Evolutionary conservation across 345 rosid genomes (phyloP).

Genomic region (Melaleuca alternifolia): DNA sequence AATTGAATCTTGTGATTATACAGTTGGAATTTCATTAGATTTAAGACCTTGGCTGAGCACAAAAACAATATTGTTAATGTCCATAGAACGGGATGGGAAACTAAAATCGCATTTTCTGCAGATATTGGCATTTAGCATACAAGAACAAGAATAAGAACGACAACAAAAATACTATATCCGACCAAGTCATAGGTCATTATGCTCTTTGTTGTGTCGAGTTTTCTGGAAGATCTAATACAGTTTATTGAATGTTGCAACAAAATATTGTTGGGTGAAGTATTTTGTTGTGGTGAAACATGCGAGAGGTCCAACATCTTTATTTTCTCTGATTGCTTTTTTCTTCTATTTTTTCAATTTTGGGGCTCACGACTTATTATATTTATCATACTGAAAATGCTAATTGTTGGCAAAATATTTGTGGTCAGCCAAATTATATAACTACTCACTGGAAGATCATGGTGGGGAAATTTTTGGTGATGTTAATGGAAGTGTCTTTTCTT

Average conservation of each 20-base stretch:
- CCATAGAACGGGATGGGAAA: not conserved
- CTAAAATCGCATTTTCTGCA: not conserved
- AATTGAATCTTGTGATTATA: not conserved
- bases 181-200: not conserved
- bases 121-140: not conserved
- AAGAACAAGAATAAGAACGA: not conserved
- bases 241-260: not conserved
- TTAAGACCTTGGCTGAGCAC: not conserved
- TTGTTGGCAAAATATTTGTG: not conserved
- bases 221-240: not conserved
- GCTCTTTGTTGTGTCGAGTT: not conserved
- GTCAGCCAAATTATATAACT: not conserved
- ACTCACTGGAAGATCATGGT: not conserved
- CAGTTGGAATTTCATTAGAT: not conserved
- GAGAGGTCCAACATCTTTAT: not conserved
- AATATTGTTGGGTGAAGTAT: not conserved
- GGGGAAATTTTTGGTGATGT: not conserved
- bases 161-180: not conserved
- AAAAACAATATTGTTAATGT: not conserved
- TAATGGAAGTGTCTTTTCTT: not conserved
- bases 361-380: not conserved
- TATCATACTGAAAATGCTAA: not conserved
- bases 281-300: not conserved
- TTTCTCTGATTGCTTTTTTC: not conserved
- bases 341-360: not conserved